Percentiles rank a stretch among this genome's conserved stretches.
Evolutionary conservation across 345 rosid species (phyloP).

Genomic region (Salix suchowensis): DNA sequence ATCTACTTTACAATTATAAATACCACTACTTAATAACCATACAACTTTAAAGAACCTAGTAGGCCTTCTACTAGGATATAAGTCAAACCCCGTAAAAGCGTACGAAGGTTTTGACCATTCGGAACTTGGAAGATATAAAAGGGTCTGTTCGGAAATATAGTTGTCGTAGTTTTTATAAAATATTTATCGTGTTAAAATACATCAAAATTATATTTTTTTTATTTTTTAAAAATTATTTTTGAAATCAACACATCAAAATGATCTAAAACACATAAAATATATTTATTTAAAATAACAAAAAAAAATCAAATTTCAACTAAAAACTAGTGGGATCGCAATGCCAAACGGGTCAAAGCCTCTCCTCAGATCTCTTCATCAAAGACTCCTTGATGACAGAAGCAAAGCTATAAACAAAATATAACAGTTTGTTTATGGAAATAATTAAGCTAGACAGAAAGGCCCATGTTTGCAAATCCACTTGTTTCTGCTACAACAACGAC

Average conservation of each 20-base stretch:
- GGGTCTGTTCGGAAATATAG: rapidly evolving
- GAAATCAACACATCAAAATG: too few relatives aligned
- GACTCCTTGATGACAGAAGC: not conserved
- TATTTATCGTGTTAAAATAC: too few relatives aligned
- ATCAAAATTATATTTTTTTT: too few relatives aligned
- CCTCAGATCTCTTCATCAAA: not conserved
- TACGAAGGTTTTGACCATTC: not conserved
- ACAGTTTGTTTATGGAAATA: not conserved
- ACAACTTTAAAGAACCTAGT: too few relatives aligned
- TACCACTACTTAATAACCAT: too few relatives aligned
- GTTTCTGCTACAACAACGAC: conserved; percentile 8
- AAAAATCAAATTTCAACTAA: too few relatives aligned
- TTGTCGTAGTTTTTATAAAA: too few relatives aligned
- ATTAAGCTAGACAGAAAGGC: not conserved
- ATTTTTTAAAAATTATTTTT: too few relatives aligned
- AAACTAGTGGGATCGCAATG: too few relatives aligned
- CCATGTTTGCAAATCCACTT: not conserved
- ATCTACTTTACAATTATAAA: too few relatives aligned
- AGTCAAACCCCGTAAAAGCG: conserved; percentile 1
- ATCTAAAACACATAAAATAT: too few relatives aligned
- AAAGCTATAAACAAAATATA: not conserved
- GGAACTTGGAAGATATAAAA: not conserved
- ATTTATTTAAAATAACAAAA: too few relatives aligned
- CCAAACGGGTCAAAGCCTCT: not conserved
- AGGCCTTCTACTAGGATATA: not conserved